Conservation (phyloP, 371 early-diverging fungal genomes). For the Apophysomyces ossiformis region DNA sequence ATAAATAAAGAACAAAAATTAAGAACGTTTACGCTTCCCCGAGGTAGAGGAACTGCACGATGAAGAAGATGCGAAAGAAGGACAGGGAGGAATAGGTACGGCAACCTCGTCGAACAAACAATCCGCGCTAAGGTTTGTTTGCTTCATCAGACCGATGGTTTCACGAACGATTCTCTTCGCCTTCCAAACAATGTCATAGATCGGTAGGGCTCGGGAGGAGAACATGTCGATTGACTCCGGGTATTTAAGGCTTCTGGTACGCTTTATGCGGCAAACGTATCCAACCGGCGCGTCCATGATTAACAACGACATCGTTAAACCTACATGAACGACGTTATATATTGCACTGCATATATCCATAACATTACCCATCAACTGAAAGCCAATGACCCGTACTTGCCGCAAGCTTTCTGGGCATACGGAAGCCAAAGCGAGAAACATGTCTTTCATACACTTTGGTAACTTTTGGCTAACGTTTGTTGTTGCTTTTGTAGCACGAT, state of each 20-base stretch:
- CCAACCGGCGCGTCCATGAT: not conserved
- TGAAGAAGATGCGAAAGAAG: no score
- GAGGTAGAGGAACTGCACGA: no score
- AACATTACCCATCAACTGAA: not conserved
- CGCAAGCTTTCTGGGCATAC: not conserved
- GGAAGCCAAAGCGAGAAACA: not conserved
- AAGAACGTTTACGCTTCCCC: no score
- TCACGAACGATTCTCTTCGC: not conserved
- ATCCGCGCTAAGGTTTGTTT: no score
- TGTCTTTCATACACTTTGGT: not conserved
- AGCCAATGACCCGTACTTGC: not conserved
- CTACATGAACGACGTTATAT: not conserved
- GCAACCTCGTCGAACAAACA: no score
- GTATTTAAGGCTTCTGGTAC: not conserved
- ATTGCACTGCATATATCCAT: not conserved
- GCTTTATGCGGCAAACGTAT: not conserved
- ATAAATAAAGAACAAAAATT: no score
- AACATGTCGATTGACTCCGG: not conserved
- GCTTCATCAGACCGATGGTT: no score
- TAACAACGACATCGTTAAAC: not conserved
- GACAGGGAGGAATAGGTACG: no score
- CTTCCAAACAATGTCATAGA: not conserved
- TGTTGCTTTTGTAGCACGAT: not conserved
- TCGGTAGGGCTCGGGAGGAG: not conserved
- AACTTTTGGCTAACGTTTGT: not conserved